Evolutionary conservation across 192 early-diverging fungal species (phyloP), one percentile per base, ranked within the genome.

Genomic region (Coemansia sp.): DNA sequence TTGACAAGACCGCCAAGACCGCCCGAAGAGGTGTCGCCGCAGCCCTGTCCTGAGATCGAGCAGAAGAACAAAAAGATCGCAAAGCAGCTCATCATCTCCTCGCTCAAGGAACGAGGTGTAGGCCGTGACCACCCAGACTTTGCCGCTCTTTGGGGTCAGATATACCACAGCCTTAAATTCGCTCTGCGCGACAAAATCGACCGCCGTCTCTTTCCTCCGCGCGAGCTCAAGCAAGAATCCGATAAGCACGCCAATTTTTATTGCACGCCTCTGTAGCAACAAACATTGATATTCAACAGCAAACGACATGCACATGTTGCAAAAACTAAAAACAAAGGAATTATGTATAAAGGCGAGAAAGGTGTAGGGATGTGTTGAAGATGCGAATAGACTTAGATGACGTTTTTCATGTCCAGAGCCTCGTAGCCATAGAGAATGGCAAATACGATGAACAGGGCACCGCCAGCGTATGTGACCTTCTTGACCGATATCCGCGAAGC

Each of bases 391-490:
- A 20, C 59, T 45, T 16, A 68, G 45, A 22, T 44, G 41, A 32
- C 45, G 37, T 58, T 47, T 52, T 35, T 68, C 45, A 38, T 27
- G 47, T 43, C 27, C 22, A 70, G 49, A 10, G 73, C 81, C 65
- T 91, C 87, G 64, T 90, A 91, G 3, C 89, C 67, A 37, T 88
- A 89, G 35, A 89, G 64, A n/a, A 93, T 3, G 12, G 91, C 89
- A 87, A 96, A 98, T 22, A 93, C 64, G 37, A 97, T 78, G 67
- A 98, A 98, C 12, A 98, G 86, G n/a, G 90, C 75, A 20, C 90
- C 92, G 45, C 96, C 96, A 39, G 87, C 74, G 60, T 90, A 75
- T 15, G 95, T 96, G 7, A 98, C 93, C 84, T 85, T 94, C 58
- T 89, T 89, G 13, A 97, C 91, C 12, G 93, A 94, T 62, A 97